These are phyloP conservation scores for Gymnopilus dilepis DNA, from an alignment of 768 basidiomycete species.

Conservation along the genomic window DNA sequence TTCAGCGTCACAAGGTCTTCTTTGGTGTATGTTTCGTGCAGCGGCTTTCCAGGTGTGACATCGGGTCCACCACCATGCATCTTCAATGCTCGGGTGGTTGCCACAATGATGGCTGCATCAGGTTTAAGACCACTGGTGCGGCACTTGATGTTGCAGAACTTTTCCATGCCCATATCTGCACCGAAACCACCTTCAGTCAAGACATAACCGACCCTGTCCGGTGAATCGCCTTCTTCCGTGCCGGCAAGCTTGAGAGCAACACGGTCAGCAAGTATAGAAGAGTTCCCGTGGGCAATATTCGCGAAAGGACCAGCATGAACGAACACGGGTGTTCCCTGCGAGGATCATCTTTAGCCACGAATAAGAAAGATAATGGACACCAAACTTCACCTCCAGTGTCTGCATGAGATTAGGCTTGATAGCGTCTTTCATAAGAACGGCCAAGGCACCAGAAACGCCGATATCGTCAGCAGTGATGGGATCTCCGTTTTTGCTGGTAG, in stretches of 20 bases:
- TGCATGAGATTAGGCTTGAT: slow-evolving; percentile 99
- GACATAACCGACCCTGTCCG: slow-evolving; percentile 88
- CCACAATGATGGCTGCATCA: slow-evolving; percentile 94
- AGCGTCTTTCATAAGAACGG: slow-evolving; percentile 97
- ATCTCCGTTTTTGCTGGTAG: slow-evolving; percentile 88
- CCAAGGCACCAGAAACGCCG: slow-evolving; percentile 92
- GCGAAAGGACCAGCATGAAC: slow-evolving; percentile 99
- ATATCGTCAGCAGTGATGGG: slow-evolving; percentile 96
- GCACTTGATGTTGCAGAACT: slow-evolving; percentile 99
- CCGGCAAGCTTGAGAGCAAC: slow-evolving; percentile 97
- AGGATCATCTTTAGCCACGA: slow-evolving; percentile 3
- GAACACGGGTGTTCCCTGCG: slow-evolving; percentile 93
- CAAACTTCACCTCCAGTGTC: slow-evolving; percentile 73
- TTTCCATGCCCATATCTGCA: slow-evolving; percentile 99
- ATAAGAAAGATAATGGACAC: not conserved
- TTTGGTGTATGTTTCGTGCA: slow-evolving; percentile 92
- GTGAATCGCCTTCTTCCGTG: slow-evolving; percentile 86
- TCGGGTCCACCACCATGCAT: slow-evolving; percentile 99
- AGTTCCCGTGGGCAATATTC: slow-evolving; percentile 99
- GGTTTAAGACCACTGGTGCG: slow-evolving; percentile 91
- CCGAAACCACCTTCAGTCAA: slow-evolving; percentile 99
- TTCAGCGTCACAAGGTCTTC: slow-evolving; percentile 90
- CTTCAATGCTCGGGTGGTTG: slow-evolving; percentile 96
- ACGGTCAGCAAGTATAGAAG: slow-evolving; percentile 96
- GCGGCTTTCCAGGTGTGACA: slow-evolving; percentile 92